phyloP scores from a whole-genome alignment of 2,329 filamentous ascomycete genomes.

The Lachnellula occidentalis region DNA sequence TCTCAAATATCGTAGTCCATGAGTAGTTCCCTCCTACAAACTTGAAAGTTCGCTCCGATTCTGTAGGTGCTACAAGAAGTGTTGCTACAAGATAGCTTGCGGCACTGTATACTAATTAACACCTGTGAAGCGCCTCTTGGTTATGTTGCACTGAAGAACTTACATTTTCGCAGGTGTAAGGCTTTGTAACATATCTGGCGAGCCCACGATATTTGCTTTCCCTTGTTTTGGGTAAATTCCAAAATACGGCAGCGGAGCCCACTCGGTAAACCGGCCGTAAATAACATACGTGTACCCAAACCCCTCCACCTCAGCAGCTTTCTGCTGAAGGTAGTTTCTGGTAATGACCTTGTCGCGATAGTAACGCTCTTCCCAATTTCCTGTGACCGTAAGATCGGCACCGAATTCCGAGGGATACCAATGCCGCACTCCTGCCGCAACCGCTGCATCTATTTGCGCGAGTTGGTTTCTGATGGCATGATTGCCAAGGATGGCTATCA shows the following conservation, averaged over 20 bases:
- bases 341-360: conserved; percentile 12
- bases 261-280: conserved; percentile 8
- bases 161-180: neutral
- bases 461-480: conserved; percentile 37
- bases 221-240: conserved; percentile 2
- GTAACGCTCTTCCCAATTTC: conserved; percentile 10
- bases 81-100: conserved; percentile 2
- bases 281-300: conserved; percentile 12
- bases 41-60: conserved; percentile 1
- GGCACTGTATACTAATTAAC: neutral
- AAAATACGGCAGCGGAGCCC: conserved; percentile 5
- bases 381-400: conserved; percentile 20
- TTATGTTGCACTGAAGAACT: neutral
- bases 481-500: conserved; percentile 42
- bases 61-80: neutral
- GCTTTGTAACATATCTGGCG: conserved; percentile 3
- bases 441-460: conserved; percentile 51
- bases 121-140: neutral
- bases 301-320: neutral
- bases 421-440: conserved; percentile 50
- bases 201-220: conserved; percentile 2
- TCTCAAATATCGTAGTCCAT: conserved; percentile 4
- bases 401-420: conserved; percentile 54
- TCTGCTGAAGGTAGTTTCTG: conserved; percentile 5
- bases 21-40: conserved; percentile 4